phyloP scores from a whole-genome alignment of 768 basidiomycete species.

The Pholiota microspora region DNA sequence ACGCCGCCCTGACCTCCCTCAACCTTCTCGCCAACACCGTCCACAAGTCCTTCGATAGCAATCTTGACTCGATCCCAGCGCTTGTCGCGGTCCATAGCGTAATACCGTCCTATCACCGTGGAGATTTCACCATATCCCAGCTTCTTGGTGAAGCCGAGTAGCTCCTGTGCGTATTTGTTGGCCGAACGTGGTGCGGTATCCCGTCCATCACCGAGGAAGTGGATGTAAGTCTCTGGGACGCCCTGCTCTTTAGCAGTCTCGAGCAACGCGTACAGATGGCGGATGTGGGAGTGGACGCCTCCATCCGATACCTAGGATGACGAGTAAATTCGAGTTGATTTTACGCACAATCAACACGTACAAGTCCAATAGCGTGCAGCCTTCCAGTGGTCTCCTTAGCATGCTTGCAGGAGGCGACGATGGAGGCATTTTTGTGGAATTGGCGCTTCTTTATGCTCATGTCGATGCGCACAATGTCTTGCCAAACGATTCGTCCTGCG shows the following conservation, averaged over 20 bases:
- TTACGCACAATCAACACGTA: conserved; percentile 31
- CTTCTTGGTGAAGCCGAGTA: conserved; percentile 75
- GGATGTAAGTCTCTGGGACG: conserved; percentile 84
- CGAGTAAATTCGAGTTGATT: not conserved
- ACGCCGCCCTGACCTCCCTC: conserved; percentile 50
- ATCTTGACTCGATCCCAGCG: conserved; percentile 93
- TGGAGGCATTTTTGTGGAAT: conserved; percentile 76
- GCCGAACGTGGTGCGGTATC: conserved; percentile 91
- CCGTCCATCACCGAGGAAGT: conserved; percentile 94
- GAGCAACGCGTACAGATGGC: conserved; percentile 85
- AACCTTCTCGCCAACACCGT: conserved; percentile 59
- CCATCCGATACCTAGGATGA: conserved; percentile 79
- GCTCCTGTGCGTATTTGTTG: conserved; percentile 70
- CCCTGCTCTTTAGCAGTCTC: conserved; percentile 85
- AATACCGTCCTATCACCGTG: conserved; percentile 88
- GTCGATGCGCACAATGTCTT: conserved; percentile 95
- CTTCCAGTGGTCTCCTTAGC: conserved; percentile 84
- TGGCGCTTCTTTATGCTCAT: conserved; percentile 85
- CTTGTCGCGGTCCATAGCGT: conserved; percentile 97
- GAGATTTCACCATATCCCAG: conserved; percentile 79
- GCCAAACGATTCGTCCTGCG: conserved; percentile 94
- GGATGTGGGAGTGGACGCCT: conserved; percentile 96
- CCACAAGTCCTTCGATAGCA: conserved; percentile 81
- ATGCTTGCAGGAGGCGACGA: conserved; percentile 68
- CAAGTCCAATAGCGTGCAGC: conserved; percentile 86